Evolutionary conservation across 225 moss, liverwort and hornwort genomes (phyloP), one percentile per base, ranked within the genome.

Genomic region (Pseudoscleropodium purum): DNA sequence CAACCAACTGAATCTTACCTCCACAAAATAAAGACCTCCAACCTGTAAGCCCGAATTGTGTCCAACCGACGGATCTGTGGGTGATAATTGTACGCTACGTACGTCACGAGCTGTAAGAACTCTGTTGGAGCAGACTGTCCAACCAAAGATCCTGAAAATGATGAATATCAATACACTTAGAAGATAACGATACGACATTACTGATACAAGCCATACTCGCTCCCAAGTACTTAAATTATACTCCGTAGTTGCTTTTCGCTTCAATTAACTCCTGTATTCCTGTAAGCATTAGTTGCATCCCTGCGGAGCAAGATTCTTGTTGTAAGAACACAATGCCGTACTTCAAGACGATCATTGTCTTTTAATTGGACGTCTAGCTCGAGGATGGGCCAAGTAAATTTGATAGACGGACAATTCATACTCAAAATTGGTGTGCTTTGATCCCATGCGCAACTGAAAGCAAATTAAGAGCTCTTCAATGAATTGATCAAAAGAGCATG

Each of bases 41-140:
- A 92, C 75, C 93, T 92, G 52, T 93, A 94, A 34, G 95, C 96
- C 49, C 94, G 93, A 70, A 95, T 91, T 36, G 95, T 95, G 91
- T 96, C 95, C 43, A 85, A 76, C 80, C 89, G 91, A 49, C 83
- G 62, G 68, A 98, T 93, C 59, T 90, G 67, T 17, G 75, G 84
- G 88, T 96, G 90, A 89, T 98, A 95, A 89, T 95, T 96, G 91
- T 89, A 88, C 3, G 96, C 96, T 91, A 96, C 89, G 83, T 96
- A 96, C 11, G 96, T 96, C 83, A 97, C 92, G 60, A 96, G 93
- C 85, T 95, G 93, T 78, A 94, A 84, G 47, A 93, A 80, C 34
- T 93, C 89, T 41, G 95, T 87, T 52, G 98, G 91, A 82, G 98
- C 97, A 63, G 96, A 84, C 79, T 94, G 87, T 52, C 98, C 97